These are phyloP conservation scores for Neurospora crassa DNA, from an alignment of 2,329 filamentous ascomycete species.

Conservation along the genomic window DNA sequence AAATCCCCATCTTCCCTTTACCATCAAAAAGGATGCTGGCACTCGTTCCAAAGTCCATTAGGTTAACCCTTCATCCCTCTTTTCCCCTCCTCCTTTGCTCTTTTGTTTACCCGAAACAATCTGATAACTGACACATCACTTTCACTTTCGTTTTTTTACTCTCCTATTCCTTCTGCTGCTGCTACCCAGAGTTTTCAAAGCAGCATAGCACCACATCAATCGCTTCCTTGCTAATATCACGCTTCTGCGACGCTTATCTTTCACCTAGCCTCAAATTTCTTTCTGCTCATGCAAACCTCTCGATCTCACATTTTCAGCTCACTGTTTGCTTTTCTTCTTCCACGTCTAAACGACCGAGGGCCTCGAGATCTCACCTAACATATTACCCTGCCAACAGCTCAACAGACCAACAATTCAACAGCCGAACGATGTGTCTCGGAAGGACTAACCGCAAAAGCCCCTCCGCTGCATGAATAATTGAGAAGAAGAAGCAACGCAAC, in stretches of 20 bases:
- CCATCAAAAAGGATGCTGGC: background rate
- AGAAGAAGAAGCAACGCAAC: background rate
- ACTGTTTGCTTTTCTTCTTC: background rate
- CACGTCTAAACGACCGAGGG: background rate
- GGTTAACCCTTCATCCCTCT: background rate
- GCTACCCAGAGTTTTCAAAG: background rate
- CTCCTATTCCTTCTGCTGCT: background rate
- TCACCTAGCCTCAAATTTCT: background rate
- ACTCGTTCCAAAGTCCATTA: background rate
- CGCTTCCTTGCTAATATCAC: background rate
- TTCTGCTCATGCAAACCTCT: background rate
- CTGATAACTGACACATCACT: background rate
- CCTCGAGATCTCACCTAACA: background rate
- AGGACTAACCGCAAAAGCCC: background rate
- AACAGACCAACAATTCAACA: background rate
- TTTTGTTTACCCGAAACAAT: background rate
- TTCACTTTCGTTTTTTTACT: background rate
- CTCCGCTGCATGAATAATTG: background rate
- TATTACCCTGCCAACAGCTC: background rate
- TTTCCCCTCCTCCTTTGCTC: background rate
- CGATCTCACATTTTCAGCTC: background rate
- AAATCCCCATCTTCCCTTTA: background rate
- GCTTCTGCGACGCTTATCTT: background rate
- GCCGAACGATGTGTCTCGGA: background rate
- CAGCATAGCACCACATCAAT: background rate